These are phyloP conservation scores for Nissolia schottii DNA, from an alignment of 306 rosid species.

Conservation along the genomic window DNA sequence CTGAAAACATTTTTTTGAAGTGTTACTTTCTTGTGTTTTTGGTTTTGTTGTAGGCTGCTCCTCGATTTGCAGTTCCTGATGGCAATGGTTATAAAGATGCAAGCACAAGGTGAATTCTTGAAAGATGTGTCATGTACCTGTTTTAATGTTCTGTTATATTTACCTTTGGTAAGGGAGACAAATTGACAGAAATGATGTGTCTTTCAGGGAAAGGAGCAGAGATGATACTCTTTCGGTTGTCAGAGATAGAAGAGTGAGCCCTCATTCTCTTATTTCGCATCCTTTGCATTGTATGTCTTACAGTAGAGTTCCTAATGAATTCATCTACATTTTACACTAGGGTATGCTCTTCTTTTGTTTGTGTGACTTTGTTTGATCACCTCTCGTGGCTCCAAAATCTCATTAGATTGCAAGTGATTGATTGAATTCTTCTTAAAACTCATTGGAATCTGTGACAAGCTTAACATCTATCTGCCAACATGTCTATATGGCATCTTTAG, in stretches of 20 bases:
- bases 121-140: background rate
- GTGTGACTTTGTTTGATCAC: background rate
- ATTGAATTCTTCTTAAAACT: background rate
- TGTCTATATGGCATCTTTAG: background rate
- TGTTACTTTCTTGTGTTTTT: background rate
- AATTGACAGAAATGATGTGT: constrained; percentile 11
- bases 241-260: constrained; percentile 67
- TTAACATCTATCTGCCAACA: background rate
- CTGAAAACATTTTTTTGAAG: background rate
- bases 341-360: background rate
- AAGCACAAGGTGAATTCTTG: constrained; percentile 47
- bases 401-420: background rate
- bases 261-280: constrained; percentile 5
- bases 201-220: constrained; percentile 52
- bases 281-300: background rate
- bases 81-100: constrained; percentile 54
- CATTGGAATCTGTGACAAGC: background rate
- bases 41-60: constrained; percentile 40
- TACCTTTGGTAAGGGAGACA: constrained; percentile 1
- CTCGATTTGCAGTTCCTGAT: constrained; percentile 46
- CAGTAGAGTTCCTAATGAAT: background rate
- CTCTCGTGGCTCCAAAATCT: background rate
- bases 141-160: background rate
- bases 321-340: background rate
- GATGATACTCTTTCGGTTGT: constrained; percentile 43